These are phyloP conservation scores for Mycena galopus DNA, from an alignment of 768 basidiomycete species.

Conservation along the genomic window DNA sequence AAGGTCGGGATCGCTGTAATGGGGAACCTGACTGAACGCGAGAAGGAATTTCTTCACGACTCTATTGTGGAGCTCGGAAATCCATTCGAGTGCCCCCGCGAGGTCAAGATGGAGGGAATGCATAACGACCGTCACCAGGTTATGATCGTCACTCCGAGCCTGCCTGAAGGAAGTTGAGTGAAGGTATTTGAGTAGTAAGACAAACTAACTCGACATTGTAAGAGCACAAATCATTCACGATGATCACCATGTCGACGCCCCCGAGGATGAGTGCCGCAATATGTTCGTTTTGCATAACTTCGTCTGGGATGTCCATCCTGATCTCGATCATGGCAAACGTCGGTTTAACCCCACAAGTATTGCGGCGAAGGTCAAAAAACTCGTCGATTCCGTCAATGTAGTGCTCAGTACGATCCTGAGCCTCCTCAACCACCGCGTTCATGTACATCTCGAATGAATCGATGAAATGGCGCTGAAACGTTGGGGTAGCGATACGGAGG, in stretches of 20 bases:
- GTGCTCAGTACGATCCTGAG: conserved; percentile 40
- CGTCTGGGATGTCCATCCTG: conserved; percentile 6
- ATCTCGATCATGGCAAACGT: conserved; percentile 36
- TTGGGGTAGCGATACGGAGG: conserved; percentile 28
- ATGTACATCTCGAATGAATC: conserved; percentile 45
- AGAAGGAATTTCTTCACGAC: not conserved
- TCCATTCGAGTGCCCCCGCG: not conserved
- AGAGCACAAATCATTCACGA: conserved; percentile 9
- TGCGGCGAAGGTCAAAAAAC: conserved; percentile 49
- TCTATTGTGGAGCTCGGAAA: not conserved
- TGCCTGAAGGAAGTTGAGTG: conserved; percentile 6
- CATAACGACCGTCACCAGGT: conserved; percentile 8
- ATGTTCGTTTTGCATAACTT: conserved; percentile 13
- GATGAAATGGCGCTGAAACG: conserved; percentile 47
- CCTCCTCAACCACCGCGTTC: conserved; percentile 48
- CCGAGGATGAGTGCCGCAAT: conserved; percentile 4
- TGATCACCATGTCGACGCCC: conserved; percentile 1
- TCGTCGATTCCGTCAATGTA: conserved; percentile 42
- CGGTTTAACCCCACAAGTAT: conserved; percentile 47
- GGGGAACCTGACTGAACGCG: not conserved
- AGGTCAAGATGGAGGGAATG: conserved; percentile 9
- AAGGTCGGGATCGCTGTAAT: not conserved
- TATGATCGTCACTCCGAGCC: conserved; percentile 17
- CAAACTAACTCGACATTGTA: conserved; percentile 17
- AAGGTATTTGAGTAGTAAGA: conserved; percentile 1